Conservation (phyloP, 768 basidiomycete genomes). For the Russula sp. region DNA sequence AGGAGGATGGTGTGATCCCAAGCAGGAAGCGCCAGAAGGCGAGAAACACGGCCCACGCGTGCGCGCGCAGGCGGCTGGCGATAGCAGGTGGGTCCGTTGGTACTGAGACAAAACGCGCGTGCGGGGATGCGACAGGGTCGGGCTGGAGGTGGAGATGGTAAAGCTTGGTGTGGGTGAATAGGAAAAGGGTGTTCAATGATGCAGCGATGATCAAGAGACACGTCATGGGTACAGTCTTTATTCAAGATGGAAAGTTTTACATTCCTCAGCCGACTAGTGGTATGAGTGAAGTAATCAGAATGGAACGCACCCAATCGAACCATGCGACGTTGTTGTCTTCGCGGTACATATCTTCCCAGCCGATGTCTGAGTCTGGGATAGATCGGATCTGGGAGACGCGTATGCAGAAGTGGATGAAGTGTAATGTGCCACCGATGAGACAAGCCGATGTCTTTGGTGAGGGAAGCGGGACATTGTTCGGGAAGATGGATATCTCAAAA, state of each 20-base stretch:
- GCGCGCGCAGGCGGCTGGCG: constrained; percentile 19
- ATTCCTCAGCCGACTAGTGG: not conserved
- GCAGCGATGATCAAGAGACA: constrained; percentile 48
- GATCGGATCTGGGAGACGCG: constrained; percentile 50
- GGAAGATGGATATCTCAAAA: constrained; percentile 76
- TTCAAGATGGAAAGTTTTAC: not conserved
- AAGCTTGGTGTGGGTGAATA: constrained; percentile 60
- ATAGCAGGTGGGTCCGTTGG: constrained; percentile 38
- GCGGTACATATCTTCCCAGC: constrained; percentile 73
- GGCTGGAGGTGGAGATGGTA: constrained; percentile 60
- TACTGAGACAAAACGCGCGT: constrained; percentile 57
- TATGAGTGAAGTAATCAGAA: not conserved
- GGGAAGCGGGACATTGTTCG: constrained; percentile 73
- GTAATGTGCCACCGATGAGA: constrained; percentile 55
- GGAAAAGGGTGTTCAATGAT: constrained; percentile 51
- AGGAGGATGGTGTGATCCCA: constrained; percentile 41
- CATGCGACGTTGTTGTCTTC: constrained; percentile 57
- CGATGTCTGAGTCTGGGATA: constrained; percentile 58
- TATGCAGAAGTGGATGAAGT: constrained; percentile 60
- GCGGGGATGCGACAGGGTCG: constrained; percentile 63
- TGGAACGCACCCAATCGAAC: constrained; percentile 69
- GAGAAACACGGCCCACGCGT: constrained; percentile 45
- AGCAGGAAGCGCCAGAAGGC: constrained; percentile 61
- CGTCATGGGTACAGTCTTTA: constrained; percentile 59
- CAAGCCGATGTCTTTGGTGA: constrained; percentile 57